Base-by-base conservation (phyloP, 2,329 filamentous ascomycete genomes). In the Plectosphaerella sp. region DNA sequence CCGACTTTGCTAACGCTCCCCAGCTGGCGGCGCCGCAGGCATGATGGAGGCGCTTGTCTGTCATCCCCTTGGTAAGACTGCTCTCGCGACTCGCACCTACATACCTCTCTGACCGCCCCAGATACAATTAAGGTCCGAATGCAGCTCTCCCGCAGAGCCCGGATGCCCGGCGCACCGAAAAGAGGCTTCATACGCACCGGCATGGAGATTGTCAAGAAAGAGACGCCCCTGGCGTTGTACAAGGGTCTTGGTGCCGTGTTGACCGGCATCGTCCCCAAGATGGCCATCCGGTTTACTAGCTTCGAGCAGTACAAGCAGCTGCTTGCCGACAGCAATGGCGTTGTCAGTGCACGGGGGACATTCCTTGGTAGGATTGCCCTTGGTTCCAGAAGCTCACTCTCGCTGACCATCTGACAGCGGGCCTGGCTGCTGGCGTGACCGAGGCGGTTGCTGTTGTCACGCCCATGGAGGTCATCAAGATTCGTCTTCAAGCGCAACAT, bases 401-500 rank as follows among this genome's bases (percentile, higher is more conserved):
- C 24, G 39, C 15, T 45, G 16, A 43, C 41, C 14, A 18, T 42
- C 10, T 22, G 10, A 48, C 49, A 60, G 90, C 94, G 62, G 94
- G 94, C 66, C 86, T 99, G 45, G 83, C 89, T 22, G 94, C 94
- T 24, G 94, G 94, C 72, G 86, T 99, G 16, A 97, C 94, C 18
- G 94, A 99, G 80, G 94, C 94, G 58, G 93, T 99, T 45, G 87
- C 89, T 47, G 90, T 99, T 49, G 94, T 99, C 52, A 97, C 92
- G 28, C 94, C 94, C 6, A 99, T 99, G 94, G 94, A 99, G 76
- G 94, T 99, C 56, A 84, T 99, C 73, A 99, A 99, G 82, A 99
- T 99, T 68, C 89, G 94, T 47, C 83, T 99, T 61, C 94, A 99
- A 79, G 93, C 93, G 5, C 94, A 99, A 75, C 90, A 97, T 76